Conservation (phyloP, 2,329 filamentous ascomycete species). For the Rhinocladiella mackenziei region DNA sequence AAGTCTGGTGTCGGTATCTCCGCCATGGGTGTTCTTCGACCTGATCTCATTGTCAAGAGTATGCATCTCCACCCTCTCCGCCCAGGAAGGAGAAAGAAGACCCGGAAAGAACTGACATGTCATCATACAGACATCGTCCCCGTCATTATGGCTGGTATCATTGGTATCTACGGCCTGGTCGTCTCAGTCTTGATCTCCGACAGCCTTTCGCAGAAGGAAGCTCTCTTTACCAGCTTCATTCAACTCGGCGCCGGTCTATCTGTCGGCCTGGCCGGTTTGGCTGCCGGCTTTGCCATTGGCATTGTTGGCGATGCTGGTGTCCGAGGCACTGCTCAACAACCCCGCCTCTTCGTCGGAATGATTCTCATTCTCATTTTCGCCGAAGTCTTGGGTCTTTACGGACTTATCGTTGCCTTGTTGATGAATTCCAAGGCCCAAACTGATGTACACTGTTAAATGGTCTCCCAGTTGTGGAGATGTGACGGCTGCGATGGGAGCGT, state of each 20-base stretch:
- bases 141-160: conserved; percentile 99
- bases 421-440: conserved; percentile 93
- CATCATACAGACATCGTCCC: conserved; percentile 22
- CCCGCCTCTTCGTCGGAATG: conserved; percentile 73
- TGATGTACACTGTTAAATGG: conserved; percentile 57
- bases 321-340: conserved; percentile 51
- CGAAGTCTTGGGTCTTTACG: conserved; percentile 98
- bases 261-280: conserved; percentile 77
- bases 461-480: neutral
- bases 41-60: conserved; percentile 99
- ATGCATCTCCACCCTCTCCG: conserved; percentile 43
- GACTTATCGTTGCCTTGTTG: conserved; percentile 94
- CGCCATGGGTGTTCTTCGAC: conserved; percentile 95
- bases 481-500: conserved; percentile 25
- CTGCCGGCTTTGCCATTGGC: conserved; percentile 79
- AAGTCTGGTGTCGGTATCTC: conserved; percentile 99
- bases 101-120: conserved; percentile 5
- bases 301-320: conserved; percentile 64
- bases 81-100: neutral
- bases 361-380: conserved; percentile 99
- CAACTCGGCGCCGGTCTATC: conserved; percentile 79
- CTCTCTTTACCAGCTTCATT: conserved; percentile 78
- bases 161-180: conserved; percentile 95
- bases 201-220: conserved; percentile 65
- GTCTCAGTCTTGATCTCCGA: conserved; percentile 84